Evolutionary conservation across 2,329 filamentous ascomycete species (phyloP), one percentile per base, ranked within the genome.

Genomic region (Meredithiella fracta): DNA sequence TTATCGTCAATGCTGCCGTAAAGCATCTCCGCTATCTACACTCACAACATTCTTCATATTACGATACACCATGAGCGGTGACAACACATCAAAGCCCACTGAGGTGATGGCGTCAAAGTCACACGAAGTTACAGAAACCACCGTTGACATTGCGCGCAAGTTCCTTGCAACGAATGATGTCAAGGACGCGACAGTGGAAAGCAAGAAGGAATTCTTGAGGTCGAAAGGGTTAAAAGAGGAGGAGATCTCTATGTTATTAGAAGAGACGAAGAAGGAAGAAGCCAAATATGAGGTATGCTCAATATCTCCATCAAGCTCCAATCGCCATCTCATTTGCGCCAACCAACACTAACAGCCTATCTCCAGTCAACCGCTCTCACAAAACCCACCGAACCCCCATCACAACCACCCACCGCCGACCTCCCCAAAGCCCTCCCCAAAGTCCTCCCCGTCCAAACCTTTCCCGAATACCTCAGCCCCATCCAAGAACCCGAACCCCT

Each of bases 151-250:
- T 64, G 88, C 89, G 26, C 75, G 77, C 47, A 78, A 74, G 54
- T 96, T 95, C 64, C 75, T 96, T 3, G 73, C 85, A 53, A 83
- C 94, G 59, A 80, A 85, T 6, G 73, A 75, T 20, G 85, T 95
- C 57, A 79, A 77, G 58, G 71, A 83, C 67, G 80, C 83, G 34
- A 73, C 83, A 0, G 73, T 75, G 47, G 83, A 86, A 56, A 82
- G 80, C 67, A 94, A 94, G 70, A 72, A 77, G 20, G 76, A 78
- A 6, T 95, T 95, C 62, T 70, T 96, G 1, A 76, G 82, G 63
- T 79, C 78, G 53, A 96, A 96, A 66, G 86, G 86, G 2, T 70
- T 95, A 6, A 70, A 69, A 2, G 70, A 76, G 3, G 72, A 75
- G 31, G 80, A 91, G 59, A 86, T 94, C 59, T 72, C 86, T 61